A percentile compares a stretch with the other conserved stretches of the same genome.
These are phyloP conservation scores for Quercus tomentella DNA, from an alignment of 331 rosid species.

Conservation along the genomic window DNA sequence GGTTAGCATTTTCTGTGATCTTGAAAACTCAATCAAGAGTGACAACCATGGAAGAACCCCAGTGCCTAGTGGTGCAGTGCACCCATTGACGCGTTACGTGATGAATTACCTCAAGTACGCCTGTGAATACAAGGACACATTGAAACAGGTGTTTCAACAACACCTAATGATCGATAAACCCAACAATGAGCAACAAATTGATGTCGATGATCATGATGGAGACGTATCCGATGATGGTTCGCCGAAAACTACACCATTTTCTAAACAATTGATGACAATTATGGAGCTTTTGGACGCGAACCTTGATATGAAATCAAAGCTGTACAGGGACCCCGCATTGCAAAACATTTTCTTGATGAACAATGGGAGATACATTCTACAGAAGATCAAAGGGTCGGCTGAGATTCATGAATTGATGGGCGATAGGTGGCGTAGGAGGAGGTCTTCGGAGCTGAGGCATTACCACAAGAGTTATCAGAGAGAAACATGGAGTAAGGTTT, in stretches of 20 bases:
- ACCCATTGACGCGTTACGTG: constrained; percentile 74
- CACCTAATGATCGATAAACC: neutral
- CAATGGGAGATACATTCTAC: constrained; percentile 74
- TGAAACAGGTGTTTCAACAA: constrained; percentile 53
- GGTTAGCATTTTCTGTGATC: constrained; percentile 49
- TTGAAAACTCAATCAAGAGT: constrained; percentile 57
- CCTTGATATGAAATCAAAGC: constrained; percentile 47
- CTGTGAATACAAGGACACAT: constrained; percentile 66
- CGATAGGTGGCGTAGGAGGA: constrained; percentile 63
- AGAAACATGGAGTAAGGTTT: constrained; percentile 70
- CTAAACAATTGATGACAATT: constrained; percentile 29
- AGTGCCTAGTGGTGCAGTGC: constrained; percentile 73
- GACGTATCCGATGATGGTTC: constrained; percentile 6
- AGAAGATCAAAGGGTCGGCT: constrained; percentile 60
- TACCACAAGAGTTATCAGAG: constrained; percentile 70
- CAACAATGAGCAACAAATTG: neutral
- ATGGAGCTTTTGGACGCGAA: constrained; percentile 63
- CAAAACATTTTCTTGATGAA: constrained; percentile 70
- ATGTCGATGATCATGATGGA: neutral
- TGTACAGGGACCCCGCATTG: constrained; percentile 48
- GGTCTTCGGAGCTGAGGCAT: constrained; percentile 42
- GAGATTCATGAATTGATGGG: constrained; percentile 64
- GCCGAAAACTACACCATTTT: constrained; percentile 38
- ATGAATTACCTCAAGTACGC: constrained; percentile 76
- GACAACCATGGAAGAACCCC: constrained; percentile 49